Evolutionary conservation across 2,329 filamentous ascomycete species (phyloP), one percentile per base, ranked within the genome.

Genomic region (Hypoxylon sp.): DNA sequence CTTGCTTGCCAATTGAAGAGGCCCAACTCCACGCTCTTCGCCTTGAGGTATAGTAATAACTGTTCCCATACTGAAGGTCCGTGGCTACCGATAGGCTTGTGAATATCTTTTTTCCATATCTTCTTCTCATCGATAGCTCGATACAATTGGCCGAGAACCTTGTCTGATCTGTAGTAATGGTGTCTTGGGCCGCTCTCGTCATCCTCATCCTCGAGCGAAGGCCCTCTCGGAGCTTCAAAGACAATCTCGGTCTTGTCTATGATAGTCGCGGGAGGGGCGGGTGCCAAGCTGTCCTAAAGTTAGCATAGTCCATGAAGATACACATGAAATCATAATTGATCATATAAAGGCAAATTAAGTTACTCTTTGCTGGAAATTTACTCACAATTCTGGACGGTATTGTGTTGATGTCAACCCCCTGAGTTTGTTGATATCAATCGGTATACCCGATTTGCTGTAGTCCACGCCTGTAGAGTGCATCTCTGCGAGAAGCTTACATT

Each of bases 381-480:
- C 85, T 80, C 75, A 88, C 85, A 89, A 89, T 70, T 90, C 87
- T 0, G 87, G 87, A 0, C 86, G 81, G 42, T 74, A 82, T 42
- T 35, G 68, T 31, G 72, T 78, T 8, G 73, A 78, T 3, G 76
- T 78, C 10, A 78, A 62, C 17, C 70, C 78, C 0, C 84, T 85
- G 14, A 89, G 78, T 1, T 81, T 73, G 0, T 67, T 76, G 37
- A 86, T 75, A 5, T 85, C 79, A 5, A 89, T 88, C 0, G 85
- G 78, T 26, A 91, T 87, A 0, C 93, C 92, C 0, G 91, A 92
- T 78, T 94, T 93, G 2, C 91, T 92, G 73, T 92, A 94, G 76
- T 94, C 91, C 0, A 94, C 91, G 0, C 90, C 91, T 0, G 85
- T 89, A 0, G 91, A 94, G 71, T 92, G 89, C 74, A 94, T 79